Conservation (phyloP, 2,329 filamentous ascomycete genomes). For the Cladosporium sp. region DNA sequence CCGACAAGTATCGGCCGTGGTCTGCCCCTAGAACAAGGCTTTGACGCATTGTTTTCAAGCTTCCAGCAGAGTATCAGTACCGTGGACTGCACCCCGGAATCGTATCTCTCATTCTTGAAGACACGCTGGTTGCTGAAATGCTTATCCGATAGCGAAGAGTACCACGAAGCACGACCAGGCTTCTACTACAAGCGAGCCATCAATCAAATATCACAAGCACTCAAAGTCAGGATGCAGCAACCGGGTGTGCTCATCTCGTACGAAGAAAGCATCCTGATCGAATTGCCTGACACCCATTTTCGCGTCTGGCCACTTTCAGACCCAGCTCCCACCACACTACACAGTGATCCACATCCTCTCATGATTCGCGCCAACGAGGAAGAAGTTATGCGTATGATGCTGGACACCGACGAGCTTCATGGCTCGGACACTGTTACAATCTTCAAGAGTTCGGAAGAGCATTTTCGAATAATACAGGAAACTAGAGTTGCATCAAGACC, state of each 20-base stretch:
- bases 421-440: conserved; percentile 25
- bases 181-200: conserved; percentile 30
- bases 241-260: conserved; percentile 24
- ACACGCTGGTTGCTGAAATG: neutral
- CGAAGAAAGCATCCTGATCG: conserved; percentile 24
- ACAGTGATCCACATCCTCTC: conserved; percentile 25
- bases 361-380: conserved; percentile 25
- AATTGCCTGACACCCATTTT: conserved; percentile 19
- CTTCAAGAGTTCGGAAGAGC: conserved; percentile 26
- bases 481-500: conserved; percentile 19
- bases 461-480: conserved; percentile 28
- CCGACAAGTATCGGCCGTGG: neutral
- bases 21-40: neutral
- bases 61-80: neutral
- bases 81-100: neutral
- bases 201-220: conserved; percentile 28
- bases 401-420: conserved; percentile 8
- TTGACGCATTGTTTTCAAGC: neutral
- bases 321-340: neutral
- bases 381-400: conserved; percentile 23
- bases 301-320: neutral
- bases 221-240: conserved; percentile 22
- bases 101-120: neutral
- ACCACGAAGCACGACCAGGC: conserved; percentile 26
- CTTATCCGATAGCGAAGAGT: conserved; percentile 20